These are phyloP conservation scores for Sugiyamaella valdiviana DNA, from an alignment of 805 yeast genomes.

Conservation along the genomic window DNA sequence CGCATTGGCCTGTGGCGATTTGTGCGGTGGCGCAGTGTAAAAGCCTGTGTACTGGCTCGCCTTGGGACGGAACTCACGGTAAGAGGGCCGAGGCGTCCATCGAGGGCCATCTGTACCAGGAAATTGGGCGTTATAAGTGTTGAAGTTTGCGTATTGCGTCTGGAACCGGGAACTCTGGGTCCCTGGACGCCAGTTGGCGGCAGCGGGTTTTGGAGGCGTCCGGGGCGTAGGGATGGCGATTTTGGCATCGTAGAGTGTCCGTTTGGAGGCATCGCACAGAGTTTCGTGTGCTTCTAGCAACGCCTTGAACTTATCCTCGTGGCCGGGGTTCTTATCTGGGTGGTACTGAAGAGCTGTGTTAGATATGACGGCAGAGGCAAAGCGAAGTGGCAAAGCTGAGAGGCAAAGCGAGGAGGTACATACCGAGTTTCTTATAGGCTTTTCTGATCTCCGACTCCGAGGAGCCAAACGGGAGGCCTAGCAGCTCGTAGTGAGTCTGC, in stretches of 20 bases:
- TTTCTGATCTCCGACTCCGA: constrained; percentile 28
- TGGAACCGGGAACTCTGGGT: no score
- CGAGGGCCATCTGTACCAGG: no score
- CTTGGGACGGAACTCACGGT: no score
- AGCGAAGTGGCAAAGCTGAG: constrained; percentile 14
- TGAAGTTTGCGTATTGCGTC: no score
- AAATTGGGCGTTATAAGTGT: no score
- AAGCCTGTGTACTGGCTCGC: no score
- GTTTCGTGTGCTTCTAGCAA: constrained; percentile 33
- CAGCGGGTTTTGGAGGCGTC: not conserved
- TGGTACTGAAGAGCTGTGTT: constrained; percentile 34
- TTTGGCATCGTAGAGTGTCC: constrained; percentile 29
- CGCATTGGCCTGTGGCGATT: no score
- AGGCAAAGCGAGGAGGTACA: not conserved
- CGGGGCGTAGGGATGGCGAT: not conserved
- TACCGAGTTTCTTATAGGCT: constrained; percentile 39
- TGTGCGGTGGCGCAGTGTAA: no score
- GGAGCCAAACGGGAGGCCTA: constrained; percentile 26
- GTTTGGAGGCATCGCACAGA: constrained; percentile 26
- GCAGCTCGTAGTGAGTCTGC: constrained; percentile 3
- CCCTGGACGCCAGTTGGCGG: not conserved
- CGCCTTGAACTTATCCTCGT: constrained; percentile 30
- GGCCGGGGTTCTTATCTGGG: constrained; percentile 39
- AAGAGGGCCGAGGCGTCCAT: no score
- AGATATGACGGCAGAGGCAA: not conserved